Evolutionary conservation across 2,329 filamentous ascomycete genomes (phyloP).

Genomic region (Nemania sp.): DNA sequence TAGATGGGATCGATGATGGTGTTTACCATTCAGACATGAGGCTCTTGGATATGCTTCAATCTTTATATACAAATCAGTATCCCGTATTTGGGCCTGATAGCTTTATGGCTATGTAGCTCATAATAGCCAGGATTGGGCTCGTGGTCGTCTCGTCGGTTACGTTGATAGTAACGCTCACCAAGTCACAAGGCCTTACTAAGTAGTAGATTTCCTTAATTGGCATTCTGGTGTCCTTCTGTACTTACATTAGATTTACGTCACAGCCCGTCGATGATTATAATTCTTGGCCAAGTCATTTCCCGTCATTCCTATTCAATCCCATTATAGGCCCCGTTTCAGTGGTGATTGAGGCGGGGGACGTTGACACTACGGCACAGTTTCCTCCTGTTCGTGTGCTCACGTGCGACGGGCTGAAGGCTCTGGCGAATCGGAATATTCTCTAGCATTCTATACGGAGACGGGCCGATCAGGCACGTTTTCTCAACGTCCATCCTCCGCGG

Average conservation of each 20-base stretch:
- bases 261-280: neutral
- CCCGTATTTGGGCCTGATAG: neutral
- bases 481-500: conserved; percentile 4
- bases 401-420: neutral
- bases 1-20: conserved; percentile 15
- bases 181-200: conserved; percentile 9
- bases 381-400: neutral
- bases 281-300: neutral
- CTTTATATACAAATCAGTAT: conserved; percentile 24
- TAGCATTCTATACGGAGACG: conserved; percentile 4
- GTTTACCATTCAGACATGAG: conserved; percentile 1
- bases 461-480: conserved; percentile 17
- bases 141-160: neutral
- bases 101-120: conserved; percentile 14
- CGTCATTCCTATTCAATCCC: conserved; percentile 18
- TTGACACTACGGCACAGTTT: conserved; percentile 24
- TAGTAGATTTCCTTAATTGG: conserved; percentile 7
- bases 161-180: conserved; percentile 4
- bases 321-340: neutral
- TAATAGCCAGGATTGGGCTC: neutral
- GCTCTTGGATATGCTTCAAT: neutral
- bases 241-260: conserved; percentile 5
- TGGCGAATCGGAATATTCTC: conserved; percentile 8
- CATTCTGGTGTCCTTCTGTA: conserved; percentile 15
- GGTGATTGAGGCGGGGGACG: conserved; percentile 5